Base-by-base conservation (phyloP, 176 grass and related monocot species). In the Oryza longistaminata region DNA sequence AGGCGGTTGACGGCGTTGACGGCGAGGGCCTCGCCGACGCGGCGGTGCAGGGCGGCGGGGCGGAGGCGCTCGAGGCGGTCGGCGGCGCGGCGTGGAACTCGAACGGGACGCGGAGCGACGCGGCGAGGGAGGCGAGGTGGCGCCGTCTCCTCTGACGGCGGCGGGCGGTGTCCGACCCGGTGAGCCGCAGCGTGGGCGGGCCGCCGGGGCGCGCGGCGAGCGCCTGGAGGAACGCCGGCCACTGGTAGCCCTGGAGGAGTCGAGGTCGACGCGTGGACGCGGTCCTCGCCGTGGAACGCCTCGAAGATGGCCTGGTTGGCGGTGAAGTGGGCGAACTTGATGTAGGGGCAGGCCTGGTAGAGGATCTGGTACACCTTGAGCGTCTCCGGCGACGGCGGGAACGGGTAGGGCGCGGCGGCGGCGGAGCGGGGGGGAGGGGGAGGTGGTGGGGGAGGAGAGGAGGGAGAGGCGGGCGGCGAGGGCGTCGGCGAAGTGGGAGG, bases 281-380 rank as follows among this genome's bases (percentile, higher is more conserved):
- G 89, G 55, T 91, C 91, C 81, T 91, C 82, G 44, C 95, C 95
- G 21, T 91, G 81, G 76, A 97, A 97, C 5, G 95, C 95, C 83
- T 97, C 95, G 46, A 97, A 79, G 29, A 97, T 97, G 16, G 95
- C 95, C 83, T 95, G 95, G 83, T 97, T 97, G 0, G 95, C 95
- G 0, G 93, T 97, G 84, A 97, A 97, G 85, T 97, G 95, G 0
- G 95, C 93, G 34, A 97, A 97, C 75, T 97, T 97, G 71, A 97
- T 21, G 85, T 97, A 97, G 3, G 95, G 95, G 85, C 95, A 97
- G 1, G 91, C 91, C 80, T 97, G 92, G 87, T 97, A 97, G 25
- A 93, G 92, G 78, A 95, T 94, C 82, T 93, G 92, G 82, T 95
- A 92, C 13, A 97, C 40, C 26, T 95, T 89, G 8, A 93, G 87